These are phyloP conservation scores for Potentilla sterilis DNA, from an alignment of 306 rosid species.

Conservation along the genomic window DNA sequence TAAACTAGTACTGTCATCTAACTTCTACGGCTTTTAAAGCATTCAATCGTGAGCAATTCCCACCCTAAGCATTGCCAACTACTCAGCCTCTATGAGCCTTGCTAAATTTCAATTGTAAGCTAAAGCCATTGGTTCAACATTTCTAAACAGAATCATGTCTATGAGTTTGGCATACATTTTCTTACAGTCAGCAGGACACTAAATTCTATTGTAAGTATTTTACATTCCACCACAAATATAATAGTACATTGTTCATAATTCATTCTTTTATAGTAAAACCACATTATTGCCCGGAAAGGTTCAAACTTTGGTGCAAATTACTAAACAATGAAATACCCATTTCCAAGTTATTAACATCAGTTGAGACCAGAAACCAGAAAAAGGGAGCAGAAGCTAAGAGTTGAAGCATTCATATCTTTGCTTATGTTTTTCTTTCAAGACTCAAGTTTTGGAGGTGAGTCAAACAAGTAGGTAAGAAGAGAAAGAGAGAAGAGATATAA, in stretches of 20 bases:
- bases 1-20: background rate
- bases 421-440: background rate
- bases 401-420: background rate
- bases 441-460: conserved; percentile 9
- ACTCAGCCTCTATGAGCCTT: background rate
- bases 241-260: background rate
- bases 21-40: background rate
- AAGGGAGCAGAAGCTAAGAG: background rate
- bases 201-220: background rate
- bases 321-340: background rate
- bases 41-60: background rate
- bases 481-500: background rate
- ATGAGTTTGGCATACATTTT: too few species aligned
- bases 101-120: background rate
- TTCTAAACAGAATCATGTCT: background rate
- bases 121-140: background rate
- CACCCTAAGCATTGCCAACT: background rate
- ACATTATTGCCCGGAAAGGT: background rate
- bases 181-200: too few species aligned
- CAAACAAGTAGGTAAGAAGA: background rate
- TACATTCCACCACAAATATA: background rate
- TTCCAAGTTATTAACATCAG: background rate
- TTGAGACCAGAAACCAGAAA: background rate
- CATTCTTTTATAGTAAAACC: background rate
- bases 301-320: background rate